A percentile compares a stretch with the other conserved stretches of the same genome.
These are phyloP conservation scores for Cymodocea nodosa DNA, from an alignment of 116 monocot genomes.

Conservation along the genomic window DNA sequence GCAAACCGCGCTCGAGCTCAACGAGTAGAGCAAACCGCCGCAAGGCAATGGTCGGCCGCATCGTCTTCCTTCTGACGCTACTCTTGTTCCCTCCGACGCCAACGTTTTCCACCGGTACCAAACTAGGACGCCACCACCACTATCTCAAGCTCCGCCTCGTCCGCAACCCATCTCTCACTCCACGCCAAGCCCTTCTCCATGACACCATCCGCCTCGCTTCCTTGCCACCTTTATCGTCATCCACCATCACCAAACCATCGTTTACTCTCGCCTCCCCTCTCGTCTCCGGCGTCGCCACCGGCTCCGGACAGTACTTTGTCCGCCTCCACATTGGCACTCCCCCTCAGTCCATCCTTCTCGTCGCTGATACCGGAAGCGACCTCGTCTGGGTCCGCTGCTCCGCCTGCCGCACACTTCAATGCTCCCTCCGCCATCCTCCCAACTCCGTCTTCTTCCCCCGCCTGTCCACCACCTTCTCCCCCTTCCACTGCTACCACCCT, in stretches of 20 bases:
- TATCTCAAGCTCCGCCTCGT: slow-evolving; percentile 17
- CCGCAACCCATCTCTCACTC: not conserved
- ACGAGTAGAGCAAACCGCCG: too few relatives aligned
- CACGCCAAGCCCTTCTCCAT: too few relatives aligned
- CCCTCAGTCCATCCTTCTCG: slow-evolving; percentile 17
- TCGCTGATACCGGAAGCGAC: slow-evolving; percentile 56
- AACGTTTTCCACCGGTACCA: not conserved
- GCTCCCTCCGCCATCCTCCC: slow-evolving; percentile 10
- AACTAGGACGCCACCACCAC: too few relatives aligned
- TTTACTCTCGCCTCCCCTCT: slow-evolving; percentile 11
- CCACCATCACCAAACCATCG: too few relatives aligned
- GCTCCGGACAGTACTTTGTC: slow-evolving; percentile 38
- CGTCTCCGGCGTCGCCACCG: slow-evolving; percentile 24
- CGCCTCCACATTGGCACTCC: slow-evolving; percentile 26
- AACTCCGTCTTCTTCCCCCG: slow-evolving; percentile 20
- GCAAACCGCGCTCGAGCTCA: too few relatives aligned
- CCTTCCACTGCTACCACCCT: slow-evolving; percentile 27
- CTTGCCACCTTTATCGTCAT: too few relatives aligned
- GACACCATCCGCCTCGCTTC: too few relatives aligned
- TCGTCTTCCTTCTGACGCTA: too few relatives aligned
- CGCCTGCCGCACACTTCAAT: slow-evolving; percentile 14
- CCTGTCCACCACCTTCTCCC: slow-evolving; percentile 30
- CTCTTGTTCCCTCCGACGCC: too few relatives aligned
- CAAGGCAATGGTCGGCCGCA: too few relatives aligned
- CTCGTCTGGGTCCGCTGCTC: slow-evolving; percentile 45